Evolutionary conservation across 169 alveolate genomes (phyloP).

Genomic region (Cryptosporidium ubiquitum): DNA sequence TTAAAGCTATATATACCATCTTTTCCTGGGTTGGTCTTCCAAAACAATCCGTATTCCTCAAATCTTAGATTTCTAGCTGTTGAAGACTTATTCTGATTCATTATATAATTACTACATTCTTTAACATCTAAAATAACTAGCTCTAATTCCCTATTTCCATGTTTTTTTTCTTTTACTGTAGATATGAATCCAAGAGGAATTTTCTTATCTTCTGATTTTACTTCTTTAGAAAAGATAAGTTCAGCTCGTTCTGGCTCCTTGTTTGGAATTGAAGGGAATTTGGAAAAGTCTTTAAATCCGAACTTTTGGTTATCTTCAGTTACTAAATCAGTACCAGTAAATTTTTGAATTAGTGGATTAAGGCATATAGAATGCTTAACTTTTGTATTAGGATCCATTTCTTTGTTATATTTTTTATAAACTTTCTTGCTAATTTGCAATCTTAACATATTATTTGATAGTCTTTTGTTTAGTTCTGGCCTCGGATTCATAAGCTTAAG

Average conservation of each 20-base stretch:
- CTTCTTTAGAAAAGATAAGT: neutral
- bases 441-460: slow-evolving; percentile 9
- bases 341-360: slow-evolving; percentile 12
- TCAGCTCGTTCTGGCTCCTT: slow-evolving; percentile 6
- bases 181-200: slow-evolving; percentile 60
- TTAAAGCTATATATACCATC: slow-evolving; percentile 1
- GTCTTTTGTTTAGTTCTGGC: slow-evolving; percentile 32
- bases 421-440: slow-evolving; percentile 17
- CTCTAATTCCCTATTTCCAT: slow-evolving; percentile 34
- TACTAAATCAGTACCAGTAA: neutral
- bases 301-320: neutral
- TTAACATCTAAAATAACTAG: slow-evolving; percentile 21
- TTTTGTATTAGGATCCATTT: slow-evolving; percentile 2
- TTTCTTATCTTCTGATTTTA: neutral
- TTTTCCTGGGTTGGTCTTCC: slow-evolving; percentile 3
- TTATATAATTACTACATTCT: slow-evolving; percentile 19
- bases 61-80: slow-evolving; percentile 9
- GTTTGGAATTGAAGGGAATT: slow-evolving; percentile 43
- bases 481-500: slow-evolving; percentile 45
- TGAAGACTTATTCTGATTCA: neutral
- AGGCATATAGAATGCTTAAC: neutral
- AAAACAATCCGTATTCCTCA: slow-evolving; percentile 67
- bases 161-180: neutral
- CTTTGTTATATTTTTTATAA: slow-evolving; percentile 15
- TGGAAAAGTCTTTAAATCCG: slow-evolving; percentile 21